Conservation (phyloP, 1,284 basidiomycete species). For the Cutaneotrichosporon sp. region DNA sequence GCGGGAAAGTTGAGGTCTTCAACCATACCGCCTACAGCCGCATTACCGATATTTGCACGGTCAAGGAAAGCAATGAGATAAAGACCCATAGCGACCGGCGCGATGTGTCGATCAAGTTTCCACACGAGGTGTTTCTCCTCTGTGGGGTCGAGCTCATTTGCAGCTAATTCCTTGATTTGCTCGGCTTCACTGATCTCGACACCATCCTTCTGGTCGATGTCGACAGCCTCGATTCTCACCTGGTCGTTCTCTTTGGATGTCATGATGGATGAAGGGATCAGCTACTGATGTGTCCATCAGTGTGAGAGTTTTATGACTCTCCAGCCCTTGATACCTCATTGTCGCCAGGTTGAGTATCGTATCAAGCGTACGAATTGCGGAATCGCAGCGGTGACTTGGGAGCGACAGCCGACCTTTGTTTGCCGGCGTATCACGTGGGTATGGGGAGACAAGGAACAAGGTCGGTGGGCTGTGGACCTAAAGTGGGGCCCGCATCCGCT, state of each 20-base stretch:
- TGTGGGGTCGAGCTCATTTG: conserved; percentile 5
- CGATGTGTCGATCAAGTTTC: conserved; percentile 20
- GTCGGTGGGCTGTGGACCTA: too few species aligned
- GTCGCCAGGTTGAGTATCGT: too few species aligned
- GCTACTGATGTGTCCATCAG: not conserved
- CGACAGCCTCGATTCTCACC: not conserved
- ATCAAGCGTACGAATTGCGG: too few species aligned
- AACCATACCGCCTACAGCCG: conserved; percentile 21
- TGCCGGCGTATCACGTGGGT: too few species aligned
- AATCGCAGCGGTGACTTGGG: too few species aligned
- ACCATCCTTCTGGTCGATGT: not conserved
- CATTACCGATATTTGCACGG: conserved; percentile 22
- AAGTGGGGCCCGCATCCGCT: too few species aligned
- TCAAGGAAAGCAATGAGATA: conserved; percentile 23
- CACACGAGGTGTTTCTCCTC: conserved; percentile 9
- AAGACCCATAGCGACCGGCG: conserved; percentile 17
- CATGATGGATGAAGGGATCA: not conserved
- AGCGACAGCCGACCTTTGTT: too few species aligned
- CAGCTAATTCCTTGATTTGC: not conserved
- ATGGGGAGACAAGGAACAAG: too few species aligned
- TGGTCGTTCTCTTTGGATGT: not conserved
- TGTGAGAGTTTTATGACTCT: not conserved
- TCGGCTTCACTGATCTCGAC: not conserved
- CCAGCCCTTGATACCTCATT: too few species aligned
- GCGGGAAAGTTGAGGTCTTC: conserved; percentile 23